A percentile compares a stretch with the other conserved stretches of the same genome.
These are phyloP conservation scores for Cercospora zeae-maydis DNA, from an alignment of 2,329 filamentous ascomycete species.

Conservation along the genomic window DNA sequence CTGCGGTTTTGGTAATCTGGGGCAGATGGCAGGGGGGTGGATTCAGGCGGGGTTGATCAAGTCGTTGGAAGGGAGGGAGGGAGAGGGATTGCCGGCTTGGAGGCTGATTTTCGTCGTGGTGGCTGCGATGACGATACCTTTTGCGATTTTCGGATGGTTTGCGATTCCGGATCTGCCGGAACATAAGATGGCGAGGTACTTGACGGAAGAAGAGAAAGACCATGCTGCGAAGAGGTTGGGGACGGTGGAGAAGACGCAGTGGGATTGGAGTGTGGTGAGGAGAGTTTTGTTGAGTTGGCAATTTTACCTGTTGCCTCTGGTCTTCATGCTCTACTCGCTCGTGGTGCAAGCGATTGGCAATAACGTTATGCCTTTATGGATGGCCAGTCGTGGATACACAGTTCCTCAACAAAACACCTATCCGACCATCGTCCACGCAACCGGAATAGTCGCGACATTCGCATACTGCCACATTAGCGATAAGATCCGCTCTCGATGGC, in stretches of 20 bases:
- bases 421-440: constrained; percentile 43
- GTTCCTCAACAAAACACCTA: constrained; percentile 47
- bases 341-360: constrained; percentile 44
- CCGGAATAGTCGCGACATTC: constrained; percentile 44
- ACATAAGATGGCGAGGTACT: constrained; percentile 43
- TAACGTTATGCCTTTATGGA: constrained; percentile 48
- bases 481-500: constrained; percentile 44
- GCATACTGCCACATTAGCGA: constrained; percentile 44
- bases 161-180: constrained; percentile 45
- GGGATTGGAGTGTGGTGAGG: constrained; percentile 33
- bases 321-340: constrained; percentile 49
- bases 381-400: constrained; percentile 45
- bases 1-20: constrained; percentile 44
- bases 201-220: constrained; percentile 38
- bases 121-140: constrained; percentile 42
- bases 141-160: constrained; percentile 45
- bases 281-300: constrained; percentile 45
- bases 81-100: constrained; percentile 40
- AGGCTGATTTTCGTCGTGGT: constrained; percentile 47
- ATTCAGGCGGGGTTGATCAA: constrained; percentile 44
- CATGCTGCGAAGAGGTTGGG: constrained; percentile 41
- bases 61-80: constrained; percentile 36
- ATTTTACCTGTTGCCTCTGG: constrained; percentile 45
- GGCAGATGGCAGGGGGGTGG: constrained; percentile 47
- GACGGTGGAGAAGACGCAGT: constrained; percentile 25